phyloP scores from a whole-genome alignment of 257 asterid genomes.

The Solanum neorickii region DNA sequence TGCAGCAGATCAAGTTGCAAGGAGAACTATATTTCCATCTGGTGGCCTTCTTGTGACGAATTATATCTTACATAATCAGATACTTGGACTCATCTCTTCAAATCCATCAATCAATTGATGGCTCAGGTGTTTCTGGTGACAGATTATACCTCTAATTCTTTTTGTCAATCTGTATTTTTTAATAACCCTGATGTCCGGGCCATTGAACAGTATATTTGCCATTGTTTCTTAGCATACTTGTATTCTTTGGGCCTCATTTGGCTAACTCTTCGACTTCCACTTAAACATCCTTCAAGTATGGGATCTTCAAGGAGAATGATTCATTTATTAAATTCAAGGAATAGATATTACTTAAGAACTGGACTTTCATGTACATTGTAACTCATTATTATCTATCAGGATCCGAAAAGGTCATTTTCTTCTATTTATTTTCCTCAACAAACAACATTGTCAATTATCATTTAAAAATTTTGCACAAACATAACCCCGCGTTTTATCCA shows the following conservation, averaged over 20 bases:
- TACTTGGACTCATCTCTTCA: slow-evolving; percentile 47
- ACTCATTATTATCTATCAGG: not conserved
- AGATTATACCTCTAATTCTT: not conserved
- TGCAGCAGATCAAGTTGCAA: slow-evolving; percentile 44
- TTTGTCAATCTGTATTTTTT: not conserved
- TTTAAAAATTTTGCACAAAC: not conserved
- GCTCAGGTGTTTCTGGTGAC: not conserved
- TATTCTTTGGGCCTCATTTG: not conserved
- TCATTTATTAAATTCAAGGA: not conserved
- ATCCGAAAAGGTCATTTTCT: not conserved
- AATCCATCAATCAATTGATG: slow-evolving; percentile 11
- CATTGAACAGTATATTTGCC: not conserved
- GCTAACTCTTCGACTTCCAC: not conserved
- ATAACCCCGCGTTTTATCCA: not conserved
- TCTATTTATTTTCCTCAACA: not conserved
- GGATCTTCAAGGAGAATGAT: not conserved
- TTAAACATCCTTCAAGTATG: not conserved
- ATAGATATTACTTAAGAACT: not conserved
- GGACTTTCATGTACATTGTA: not conserved
- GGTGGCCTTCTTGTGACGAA: slow-evolving; percentile 78
- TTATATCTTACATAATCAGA: slow-evolving; percentile 31
- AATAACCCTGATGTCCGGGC: no score
- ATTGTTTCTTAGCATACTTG: not conserved
- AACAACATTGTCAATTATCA: not conserved
- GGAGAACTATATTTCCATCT: slow-evolving; percentile 56